Evolutionary conservation across 768 basidiomycete species (phyloP), one percentile per base, ranked within the genome.

Genomic region (Naganishia friedmannii): DNA sequence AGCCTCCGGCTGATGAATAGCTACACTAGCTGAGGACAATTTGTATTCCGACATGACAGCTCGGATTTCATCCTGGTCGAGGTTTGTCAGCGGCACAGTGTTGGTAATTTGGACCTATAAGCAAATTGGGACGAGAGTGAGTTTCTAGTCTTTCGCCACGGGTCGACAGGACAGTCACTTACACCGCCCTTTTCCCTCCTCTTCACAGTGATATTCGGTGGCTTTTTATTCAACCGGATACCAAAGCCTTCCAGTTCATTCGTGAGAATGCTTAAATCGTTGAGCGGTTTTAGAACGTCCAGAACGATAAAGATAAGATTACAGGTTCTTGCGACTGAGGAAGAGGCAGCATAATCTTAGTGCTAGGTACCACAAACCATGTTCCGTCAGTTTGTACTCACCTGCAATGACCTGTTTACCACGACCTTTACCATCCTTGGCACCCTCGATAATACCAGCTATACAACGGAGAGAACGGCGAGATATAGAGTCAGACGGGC

Each of bases 361-460:
- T 54, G 4, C 29, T 37, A 39, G 21, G 23, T 34, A 15, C n/a
- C n/a, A n/a, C n/a, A n/a, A n/a, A n/a, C n/a, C n/a, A 17, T 34
- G 57, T 17, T 57, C 21, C 48, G 15, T 39, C 9, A 0, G 4
- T 34, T 23, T 12, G 8, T 3, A 74, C 72, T 51, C 48, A 76
- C 78, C 74, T 21, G 76, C 77, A 53, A 81, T 72, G 65, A 85
- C 88, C 86, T 98, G 95, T 74, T 92, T 89, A 85, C 95, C 95
- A 85, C 95, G 84, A 81, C 95, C 95, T 80, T 91, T 88, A 66
- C 94, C 94, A 75, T 96, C 94, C 77, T 93, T 92, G 31, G 95
- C 95, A 75, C 95, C 95, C 80, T 97, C 95, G 72, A 98, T 96
- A 73, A 98, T 98, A 84, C 96, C 95, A 73, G 93, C 89, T 92